These are phyloP conservation scores for Starmerella asiatica DNA, from an alignment of 805 yeast species.

Conservation along the genomic window DNA sequence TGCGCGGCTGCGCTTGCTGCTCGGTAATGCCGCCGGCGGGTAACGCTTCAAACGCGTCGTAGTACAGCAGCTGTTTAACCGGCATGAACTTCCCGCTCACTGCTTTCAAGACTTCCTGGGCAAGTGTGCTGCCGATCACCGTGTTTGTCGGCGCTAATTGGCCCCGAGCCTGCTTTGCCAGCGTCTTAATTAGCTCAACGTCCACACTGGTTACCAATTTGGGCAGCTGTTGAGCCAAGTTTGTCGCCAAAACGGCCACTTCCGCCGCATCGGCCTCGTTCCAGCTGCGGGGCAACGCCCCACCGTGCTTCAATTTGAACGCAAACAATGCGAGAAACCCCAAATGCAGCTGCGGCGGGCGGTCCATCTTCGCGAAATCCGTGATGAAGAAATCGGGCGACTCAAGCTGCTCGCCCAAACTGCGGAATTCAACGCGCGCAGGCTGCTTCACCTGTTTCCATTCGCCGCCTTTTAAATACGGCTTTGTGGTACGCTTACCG, in stretches of 20 bases:
- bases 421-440: conserved; percentile 42
- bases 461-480: conserved; percentile 70
- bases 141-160: conserved; percentile 84
- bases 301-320: conserved; percentile 49
- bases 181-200: conserved; percentile 51
- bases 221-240: conserved; percentile 46
- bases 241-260: conserved; percentile 43
- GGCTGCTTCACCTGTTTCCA: conserved; percentile 91
- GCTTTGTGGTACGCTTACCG: conserved; percentile 33
- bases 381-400: conserved; percentile 68
- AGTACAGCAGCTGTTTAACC: conserved; percentile 78
- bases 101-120: conserved; percentile 93
- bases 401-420: conserved; percentile 50
- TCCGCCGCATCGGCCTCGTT: conserved; percentile 62
- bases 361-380: conserved; percentile 88
- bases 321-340: conserved; percentile 83
- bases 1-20: conserved; percentile 59
- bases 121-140: conserved; percentile 83
- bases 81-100: conserved; percentile 95
- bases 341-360: conserved; percentile 79
- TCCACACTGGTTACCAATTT: conserved; percentile 46
- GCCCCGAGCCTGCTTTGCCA: conserved; percentile 79
- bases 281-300: conserved; percentile 62
- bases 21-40: conserved; percentile 39
- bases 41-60: conserved; percentile 82